Evolutionary conservation across 2,329 filamentous ascomycete genomes (phyloP), one percentile per base, ranked within the genome.

Genomic region (Aplosporella prunicola): DNA sequence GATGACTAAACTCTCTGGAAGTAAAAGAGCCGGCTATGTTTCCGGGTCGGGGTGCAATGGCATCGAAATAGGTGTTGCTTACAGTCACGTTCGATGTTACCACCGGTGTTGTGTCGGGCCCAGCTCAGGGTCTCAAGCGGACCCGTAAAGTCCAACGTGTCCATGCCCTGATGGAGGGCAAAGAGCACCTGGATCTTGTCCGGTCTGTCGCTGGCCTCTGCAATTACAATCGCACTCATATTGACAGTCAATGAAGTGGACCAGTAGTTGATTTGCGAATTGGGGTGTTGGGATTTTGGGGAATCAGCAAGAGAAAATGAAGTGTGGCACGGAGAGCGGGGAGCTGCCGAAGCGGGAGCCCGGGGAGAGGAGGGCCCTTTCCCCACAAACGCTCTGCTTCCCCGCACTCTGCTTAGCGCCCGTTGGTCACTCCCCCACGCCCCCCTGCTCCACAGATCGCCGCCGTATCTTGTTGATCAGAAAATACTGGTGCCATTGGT

Each of bases 121-220:
- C 62, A 58, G 52, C 56, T 64, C 46, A 78, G 63, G 50, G 75
- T 67, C 58, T 77, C 72, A 35, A 77, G 62, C 35, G 74, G 73
- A 33, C 73, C 74, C 47, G 66, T 61, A 47, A 74, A 67, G 57
- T 76, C 71, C 44, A 75, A 59, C 31, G 69, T 66, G 56, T 74
- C 71, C 60, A 76, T 72, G 49, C 63, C 64, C 42, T 67, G 60
- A 55, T 72, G 69, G 49, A 75, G 63, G 51, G 69, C 62, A 55
- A 77, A 69, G 58, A 78, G 69, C 53, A 77, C 74, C 62, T 76
- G 71, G 66, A 77, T 68, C 25, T 60, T 57, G 51, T 63, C 48
- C 20, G 43, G 41, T 35, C 47, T 51, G 46, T 59, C 60, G 35
- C 50, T 52, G 43, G 54, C 54, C 46, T 63, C 62, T 13, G 31